Base-by-base conservation (phyloP, 2,329 filamentous ascomycete species). In the Iodosphaeria phyllophila region DNA sequence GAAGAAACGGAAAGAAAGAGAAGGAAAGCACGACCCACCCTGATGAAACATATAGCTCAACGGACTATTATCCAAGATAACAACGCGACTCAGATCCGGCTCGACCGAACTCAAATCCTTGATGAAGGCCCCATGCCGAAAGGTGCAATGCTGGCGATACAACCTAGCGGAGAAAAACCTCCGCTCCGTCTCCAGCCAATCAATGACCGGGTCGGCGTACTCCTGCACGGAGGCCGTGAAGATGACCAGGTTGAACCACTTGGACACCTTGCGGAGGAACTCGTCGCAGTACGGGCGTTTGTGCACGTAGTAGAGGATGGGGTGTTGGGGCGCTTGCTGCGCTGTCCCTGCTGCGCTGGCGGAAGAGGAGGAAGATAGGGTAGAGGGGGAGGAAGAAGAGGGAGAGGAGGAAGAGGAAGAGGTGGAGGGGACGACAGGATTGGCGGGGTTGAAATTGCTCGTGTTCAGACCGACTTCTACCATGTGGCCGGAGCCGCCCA, bases 11-110 rank as follows among this genome's bases (percentile, higher is more conserved):
- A 19, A 22, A 15, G 21, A 17, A 10, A 17, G 25, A 25, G 16
- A 16, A 26, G 17, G 26, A 11, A n/a, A 26, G 11, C 13, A 15
- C 26, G 14, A 22, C 66, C 44, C 56, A 89, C 89, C 86, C 73
- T 92, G 83, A 46, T 95, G 86, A 53, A 95, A 95, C 54, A 93
- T 79, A 54, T 95, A 98, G 55, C 84, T 93, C 58, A 93, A 69
- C 28, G 89, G 89, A 50, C 83, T 93, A 46, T 98, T 98, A 56
- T 98, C 89, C 50, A 98, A 60, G 47, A 98, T 98, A 77, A 95
- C 92, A 31, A 98, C 89, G 52, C 83, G 91, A 54, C 84, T 93
- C 43, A 98, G 57, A 48, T 98, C 89, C 11, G 89, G 84, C 59
- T 98, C 89, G 20, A 98, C 83, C 28, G 82, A 80, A 47, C 82